Percentiles rank a stretch among this genome's conserved stretches.
Evolutionary conservation across 805 yeast species (phyloP).

Genomic region (Lachancea quebecensis): DNA sequence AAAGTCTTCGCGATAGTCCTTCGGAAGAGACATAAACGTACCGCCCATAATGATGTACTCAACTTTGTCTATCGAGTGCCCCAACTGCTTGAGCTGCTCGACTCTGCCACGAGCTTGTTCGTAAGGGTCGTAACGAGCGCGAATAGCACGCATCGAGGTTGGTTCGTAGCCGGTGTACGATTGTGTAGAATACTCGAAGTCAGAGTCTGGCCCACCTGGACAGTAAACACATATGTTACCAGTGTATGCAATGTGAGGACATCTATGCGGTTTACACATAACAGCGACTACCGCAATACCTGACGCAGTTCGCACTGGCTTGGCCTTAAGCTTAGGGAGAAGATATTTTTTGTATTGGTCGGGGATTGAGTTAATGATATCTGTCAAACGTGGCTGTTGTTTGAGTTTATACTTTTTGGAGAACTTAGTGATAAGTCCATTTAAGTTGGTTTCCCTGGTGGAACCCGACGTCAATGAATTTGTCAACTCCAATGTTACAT

Average conservation of each 20-base stretch:
- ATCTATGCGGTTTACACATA: slow-evolving; percentile 98
- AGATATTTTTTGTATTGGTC: slow-evolving; percentile 90
- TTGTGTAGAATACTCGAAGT: slow-evolving; percentile 96
- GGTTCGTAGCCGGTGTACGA: slow-evolving; percentile 98
- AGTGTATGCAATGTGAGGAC: slow-evolving; percentile 98
- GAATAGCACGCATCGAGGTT: slow-evolving; percentile 97
- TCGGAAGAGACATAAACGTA: slow-evolving; percentile 91
- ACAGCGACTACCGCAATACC: slow-evolving; percentile 99
- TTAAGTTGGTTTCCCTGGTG: slow-evolving; percentile 55
- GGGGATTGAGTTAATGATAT: slow-evolving; percentile 90
- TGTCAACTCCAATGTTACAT: slow-evolving; percentile 79
- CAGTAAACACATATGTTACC: slow-evolving; percentile 98
- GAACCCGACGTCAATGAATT: slow-evolving; percentile 58
- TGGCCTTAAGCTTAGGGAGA: slow-evolving; percentile 92
- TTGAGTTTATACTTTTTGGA: slow-evolving; percentile 88
- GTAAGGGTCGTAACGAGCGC: slow-evolving; percentile 97
- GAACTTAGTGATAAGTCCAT: slow-evolving; percentile 76
- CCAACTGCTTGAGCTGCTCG: slow-evolving; percentile 89
- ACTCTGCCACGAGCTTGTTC: slow-evolving; percentile 98
- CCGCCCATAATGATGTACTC: slow-evolving; percentile 99
- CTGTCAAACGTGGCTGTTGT: slow-evolving; percentile 90
- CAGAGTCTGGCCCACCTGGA: slow-evolving; percentile 99
- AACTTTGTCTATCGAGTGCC: slow-evolving; percentile 94
- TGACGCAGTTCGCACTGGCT: slow-evolving; percentile 96
- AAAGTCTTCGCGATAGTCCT: slow-evolving; percentile 82